Evolutionary conservation across 345 rosid genomes (phyloP).

Genomic region (Populus simonii): DNA sequence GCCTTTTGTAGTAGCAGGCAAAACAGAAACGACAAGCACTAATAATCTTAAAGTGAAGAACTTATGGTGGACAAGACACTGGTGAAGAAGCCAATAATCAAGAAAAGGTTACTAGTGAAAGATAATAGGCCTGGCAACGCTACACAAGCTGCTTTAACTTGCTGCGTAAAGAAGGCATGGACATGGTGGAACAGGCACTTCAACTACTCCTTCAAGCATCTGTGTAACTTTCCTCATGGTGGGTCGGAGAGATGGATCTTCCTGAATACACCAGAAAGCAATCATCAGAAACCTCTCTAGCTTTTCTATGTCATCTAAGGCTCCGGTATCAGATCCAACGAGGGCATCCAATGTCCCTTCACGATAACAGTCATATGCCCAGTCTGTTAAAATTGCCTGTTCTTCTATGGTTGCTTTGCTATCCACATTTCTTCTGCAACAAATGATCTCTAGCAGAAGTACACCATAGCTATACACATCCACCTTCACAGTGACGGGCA

Average conservation of each 20-base stretch:
- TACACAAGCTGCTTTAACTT: too few relatives aligned
- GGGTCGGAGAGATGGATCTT: neutral
- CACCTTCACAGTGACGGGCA: neutral
- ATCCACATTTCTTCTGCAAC: slow-evolving; percentile 17
- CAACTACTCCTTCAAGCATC: neutral
- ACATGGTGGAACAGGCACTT: neutral
- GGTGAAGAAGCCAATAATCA: too few relatives aligned
- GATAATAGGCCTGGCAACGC: too few relatives aligned
- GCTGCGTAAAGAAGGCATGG: neutral
- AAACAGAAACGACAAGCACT: too few relatives aligned
- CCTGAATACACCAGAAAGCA: neutral
- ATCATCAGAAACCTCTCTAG: neutral
- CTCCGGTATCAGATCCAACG: neutral
- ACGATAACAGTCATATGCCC: slow-evolving; percentile 21
- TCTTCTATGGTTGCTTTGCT: neutral
- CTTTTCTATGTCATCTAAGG: neutral
- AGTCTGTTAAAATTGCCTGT: slow-evolving; percentile 9
- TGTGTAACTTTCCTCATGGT: neutral
- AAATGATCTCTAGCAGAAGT: neutral
- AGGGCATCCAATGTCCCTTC: slow-evolving; percentile 13
- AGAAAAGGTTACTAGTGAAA: too few relatives aligned
- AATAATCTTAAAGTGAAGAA: too few relatives aligned
- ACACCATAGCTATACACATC: slow-evolving; percentile 12
- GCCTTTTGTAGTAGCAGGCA: too few relatives aligned
- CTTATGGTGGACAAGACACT: too few relatives aligned